Conservation (phyloP, 208 protist genomes). For the Trypanosoma boissoni region DNA sequence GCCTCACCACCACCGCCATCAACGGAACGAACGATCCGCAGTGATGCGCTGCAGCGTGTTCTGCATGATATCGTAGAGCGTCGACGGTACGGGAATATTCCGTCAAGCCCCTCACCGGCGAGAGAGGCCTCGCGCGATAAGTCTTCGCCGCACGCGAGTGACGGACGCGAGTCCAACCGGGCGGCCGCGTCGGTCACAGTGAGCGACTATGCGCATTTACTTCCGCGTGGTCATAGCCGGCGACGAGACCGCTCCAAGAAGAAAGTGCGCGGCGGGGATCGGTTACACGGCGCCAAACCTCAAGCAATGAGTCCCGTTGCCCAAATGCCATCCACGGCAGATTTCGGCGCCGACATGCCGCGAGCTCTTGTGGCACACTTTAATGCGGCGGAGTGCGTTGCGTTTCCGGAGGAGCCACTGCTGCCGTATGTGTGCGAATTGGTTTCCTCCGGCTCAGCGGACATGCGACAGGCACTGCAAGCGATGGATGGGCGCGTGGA, state of each 20-base stretch:
- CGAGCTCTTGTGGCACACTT: not conserved
- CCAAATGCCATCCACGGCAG: too few species aligned
- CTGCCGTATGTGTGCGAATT: conserved; percentile 11
- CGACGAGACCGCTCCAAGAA: too few species aligned
- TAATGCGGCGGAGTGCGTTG: not conserved
- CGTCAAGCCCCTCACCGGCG: too few species aligned
- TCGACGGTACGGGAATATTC: conserved; percentile 3
- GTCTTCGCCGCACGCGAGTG: not conserved
- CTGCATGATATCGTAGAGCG: conserved; percentile 12
- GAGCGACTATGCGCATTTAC: too few species aligned
- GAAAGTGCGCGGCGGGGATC: too few species aligned
- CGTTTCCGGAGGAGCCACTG: not conserved
- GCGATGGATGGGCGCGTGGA: not conserved
- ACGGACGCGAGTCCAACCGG: not conserved
- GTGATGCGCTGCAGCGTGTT: conserved; percentile 12
- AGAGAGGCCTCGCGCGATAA: too few species aligned
- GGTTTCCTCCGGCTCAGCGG: conserved; percentile 5
- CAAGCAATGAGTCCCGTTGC: too few species aligned
- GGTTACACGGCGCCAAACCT: too few species aligned
- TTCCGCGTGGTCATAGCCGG: too few species aligned
- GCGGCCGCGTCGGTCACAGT: too few species aligned
- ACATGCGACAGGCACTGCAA: conserved; percentile 6
- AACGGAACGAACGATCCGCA: not conserved
- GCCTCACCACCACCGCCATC: conserved; percentile 9
- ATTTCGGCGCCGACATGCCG: too few species aligned